Evolutionary conservation across 2,329 filamentous ascomycete species (phyloP), one percentile per base, ranked within the genome.

Genomic region (Furcasterigmium sp.): DNA sequence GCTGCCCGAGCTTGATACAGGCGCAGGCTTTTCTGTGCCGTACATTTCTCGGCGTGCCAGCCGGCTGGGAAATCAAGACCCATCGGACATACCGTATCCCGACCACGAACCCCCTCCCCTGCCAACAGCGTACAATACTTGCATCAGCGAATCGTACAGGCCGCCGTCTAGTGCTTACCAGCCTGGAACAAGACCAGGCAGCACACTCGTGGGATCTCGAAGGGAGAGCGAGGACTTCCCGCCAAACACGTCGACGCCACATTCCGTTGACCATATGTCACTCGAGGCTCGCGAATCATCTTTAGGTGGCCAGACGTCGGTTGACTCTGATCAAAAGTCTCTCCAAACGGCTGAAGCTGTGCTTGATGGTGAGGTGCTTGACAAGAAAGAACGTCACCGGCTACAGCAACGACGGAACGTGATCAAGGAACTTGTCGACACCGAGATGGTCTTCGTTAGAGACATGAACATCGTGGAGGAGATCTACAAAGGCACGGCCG

Each of bases 381-480:
- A 67, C 7, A 68, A 68, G 23, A 75, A 82, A 47, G 79, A 85
- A 50, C 77, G 77, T 47, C 84, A 85, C 47, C 81, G 86, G n/a
- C 70, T 97, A 8, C 79, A 80, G 39, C 86, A 91, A 59, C 85
- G 93, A 17, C 81, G 85, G 43, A 82, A 94, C 59, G 82, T 94
- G 38, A 85, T 97, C 55, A 91, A 91, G 58, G 93, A 98, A 63
- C 72, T 98, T 29, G 78, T 96, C 37, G 90, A 96, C 56, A 98
- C 93, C 0, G 93, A 98, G 60, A 83, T 89, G 38, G 83, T 85
- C 6, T 97, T 95, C 63, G 83, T 94, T 44, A 82, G 89, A 50
- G 93, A 98, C 61, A 91, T 98, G 88, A 95, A 91, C 60, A 91
- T 98, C 42, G 85, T 95, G 3, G 89, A 95, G 57, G 91, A 97